A percentile compares a stretch with the other conserved stretches of the same genome.
phyloP scores from a whole-genome alignment of 129 eudicot genomes.

The Heracleum sosnowskyi region DNA sequence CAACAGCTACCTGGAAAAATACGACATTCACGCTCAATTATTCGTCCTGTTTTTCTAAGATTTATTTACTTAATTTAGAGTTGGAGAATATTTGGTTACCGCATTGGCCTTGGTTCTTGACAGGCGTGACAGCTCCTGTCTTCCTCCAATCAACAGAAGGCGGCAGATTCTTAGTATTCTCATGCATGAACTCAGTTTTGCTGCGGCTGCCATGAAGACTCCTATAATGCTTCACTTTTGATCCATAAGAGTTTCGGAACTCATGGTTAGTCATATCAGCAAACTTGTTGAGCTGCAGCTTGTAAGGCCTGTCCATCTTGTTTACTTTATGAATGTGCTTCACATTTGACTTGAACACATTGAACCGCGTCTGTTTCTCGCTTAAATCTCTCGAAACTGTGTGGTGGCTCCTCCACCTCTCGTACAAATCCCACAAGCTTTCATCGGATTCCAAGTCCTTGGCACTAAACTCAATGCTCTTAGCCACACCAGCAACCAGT shows the following conservation, averaged over 20 bases:
- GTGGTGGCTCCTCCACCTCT: constrained; percentile 81
- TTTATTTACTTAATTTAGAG: not conserved
- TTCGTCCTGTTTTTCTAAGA: not conserved
- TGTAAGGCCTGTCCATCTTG: constrained; percentile 80
- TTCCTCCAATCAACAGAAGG: constrained; percentile 67
- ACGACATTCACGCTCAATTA: not conserved
- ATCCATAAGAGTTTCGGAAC: constrained; percentile 44
- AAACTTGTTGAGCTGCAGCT: constrained; percentile 69
- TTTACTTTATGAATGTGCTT: constrained; percentile 53
- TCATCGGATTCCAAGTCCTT: constrained; percentile 64
- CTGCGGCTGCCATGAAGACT: constrained; percentile 45
- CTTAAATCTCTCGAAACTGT: constrained; percentile 56
- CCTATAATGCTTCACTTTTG: constrained; percentile 57
- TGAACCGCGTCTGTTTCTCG: constrained; percentile 62
- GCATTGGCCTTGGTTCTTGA: constrained; percentile 82
- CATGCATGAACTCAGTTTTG: constrained; percentile 54
- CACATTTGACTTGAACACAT: constrained; percentile 74
- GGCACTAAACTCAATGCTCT: constrained; percentile 58
- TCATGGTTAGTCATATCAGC: constrained; percentile 85
- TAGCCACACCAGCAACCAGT: constrained; percentile 23
- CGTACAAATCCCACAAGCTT: constrained; percentile 66
- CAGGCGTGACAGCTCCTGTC: constrained; percentile 55
- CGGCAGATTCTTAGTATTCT: constrained; percentile 41
- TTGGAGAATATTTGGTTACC: constrained; percentile 28
- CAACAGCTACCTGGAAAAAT: constrained; percentile 71